Base-by-base conservation (phyloP, 2,329 filamentous ascomycete genomes). In the Xylaria sp. region DNA sequence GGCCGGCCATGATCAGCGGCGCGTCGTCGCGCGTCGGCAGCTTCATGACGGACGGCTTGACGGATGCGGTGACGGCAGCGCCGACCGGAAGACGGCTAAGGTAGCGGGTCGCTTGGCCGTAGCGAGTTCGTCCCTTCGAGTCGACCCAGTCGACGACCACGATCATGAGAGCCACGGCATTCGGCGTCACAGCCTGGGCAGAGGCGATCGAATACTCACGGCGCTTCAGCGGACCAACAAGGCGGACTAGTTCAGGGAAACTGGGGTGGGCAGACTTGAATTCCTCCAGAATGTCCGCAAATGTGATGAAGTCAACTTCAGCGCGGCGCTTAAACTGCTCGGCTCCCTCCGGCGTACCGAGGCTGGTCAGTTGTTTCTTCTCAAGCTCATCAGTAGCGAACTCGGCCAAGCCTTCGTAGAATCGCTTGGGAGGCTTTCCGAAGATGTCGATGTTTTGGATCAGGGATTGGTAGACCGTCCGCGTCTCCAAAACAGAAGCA, bases 41-140 rank as follows among this genome's bases (percentile, higher is more conserved):
- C 78, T 97, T 99, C 94, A 99, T 99, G 63, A 97, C 94, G 20
- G 92, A 97, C 0, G 94, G 91, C 80, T 99, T 99, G 72, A 99
- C 92, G 29, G 90, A 96, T 54, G 91, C 94, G 2, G 92, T 96
- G 60, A 99, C 86, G 29, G 88, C 79, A 37, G 90, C 78, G 47
- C 94, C 94, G 11, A 90, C 78, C 11, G 82, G 81, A 34, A 99
- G 87, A 22, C 78, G 73, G 73, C 88, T 88, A 61, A 99, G 86
- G 79, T 95, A 99, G 62, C 89, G 88, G 9, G 93, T 97, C 7
- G 94, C 93, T 72, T 97, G 92, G 49, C 94, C 94, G 70, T 91
- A 93, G 64, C 94, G 92, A 66, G 90, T 89, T 69, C 92, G 91
- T 68, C 93, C 93, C 67, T 85, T 83, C 62, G 89, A 82, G 74